Conservation (phyloP, 495 filamentous ascomycete genomes). For the Tuber brumale region DNA sequence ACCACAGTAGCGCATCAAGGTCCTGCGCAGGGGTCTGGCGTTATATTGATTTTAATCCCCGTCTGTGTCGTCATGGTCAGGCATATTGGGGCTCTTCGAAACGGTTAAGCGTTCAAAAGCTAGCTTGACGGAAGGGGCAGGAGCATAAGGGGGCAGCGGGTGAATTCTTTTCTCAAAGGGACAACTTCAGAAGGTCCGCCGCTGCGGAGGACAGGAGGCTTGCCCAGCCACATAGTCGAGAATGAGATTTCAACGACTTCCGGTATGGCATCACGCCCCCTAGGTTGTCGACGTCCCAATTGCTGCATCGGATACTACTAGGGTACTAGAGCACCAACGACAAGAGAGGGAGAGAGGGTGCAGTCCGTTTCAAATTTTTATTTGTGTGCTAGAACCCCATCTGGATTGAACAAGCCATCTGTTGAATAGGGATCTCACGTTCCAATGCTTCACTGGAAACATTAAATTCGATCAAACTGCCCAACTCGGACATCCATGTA, state of each 20-base stretch:
- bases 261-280: constrained; percentile 34
- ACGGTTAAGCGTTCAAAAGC: constrained; percentile 29
- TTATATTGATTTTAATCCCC: constrained; percentile 34
- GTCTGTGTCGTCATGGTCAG: constrained; percentile 37
- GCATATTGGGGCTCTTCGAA: constrained; percentile 28
- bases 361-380: constrained; percentile 32
- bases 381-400: constrained; percentile 19
- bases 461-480: not conserved
- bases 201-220: constrained; percentile 23
- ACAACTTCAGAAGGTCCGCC: constrained; percentile 21
- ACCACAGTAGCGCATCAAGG: constrained; percentile 20
- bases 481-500: not conserved
- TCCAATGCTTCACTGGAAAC: not conserved
- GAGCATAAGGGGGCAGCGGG: constrained; percentile 28
- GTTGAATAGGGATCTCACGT: not conserved
- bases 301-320: constrained; percentile 30
- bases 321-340: constrained; percentile 26
- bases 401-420: not conserved
- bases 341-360: constrained; percentile 17
- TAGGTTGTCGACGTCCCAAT: constrained; percentile 29
- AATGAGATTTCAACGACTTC: constrained; percentile 35
- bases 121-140: constrained; percentile 30
- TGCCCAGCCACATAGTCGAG: constrained; percentile 35
- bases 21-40: constrained; percentile 36
- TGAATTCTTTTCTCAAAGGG: constrained; percentile 13